Evolutionary conservation across 169 alveolate species (phyloP).

Genomic region (Plasmodium inui): DNA sequence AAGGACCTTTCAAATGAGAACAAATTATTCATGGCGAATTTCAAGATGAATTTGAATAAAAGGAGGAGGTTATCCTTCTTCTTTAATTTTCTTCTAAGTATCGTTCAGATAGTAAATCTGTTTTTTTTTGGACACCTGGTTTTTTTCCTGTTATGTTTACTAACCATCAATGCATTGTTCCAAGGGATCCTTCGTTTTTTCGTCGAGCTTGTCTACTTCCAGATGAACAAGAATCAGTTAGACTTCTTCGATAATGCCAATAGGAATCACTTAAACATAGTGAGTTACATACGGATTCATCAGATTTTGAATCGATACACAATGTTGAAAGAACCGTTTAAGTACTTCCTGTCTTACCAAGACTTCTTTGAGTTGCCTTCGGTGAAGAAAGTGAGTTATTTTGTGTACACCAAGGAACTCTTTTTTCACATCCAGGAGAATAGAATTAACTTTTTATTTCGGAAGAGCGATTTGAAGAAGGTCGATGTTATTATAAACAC

Average conservation of each 20-base stretch:
- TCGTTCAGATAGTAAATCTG: slow-evolving; percentile 22
- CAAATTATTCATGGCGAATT: slow-evolving; percentile 38
- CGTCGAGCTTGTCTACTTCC: slow-evolving; percentile 38
- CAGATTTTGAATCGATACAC: slow-evolving; percentile 37
- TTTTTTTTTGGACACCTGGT: slow-evolving; percentile 53
- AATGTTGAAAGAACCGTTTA: slow-evolving; percentile 34
- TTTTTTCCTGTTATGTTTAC: slow-evolving; percentile 10
- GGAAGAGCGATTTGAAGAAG: slow-evolving; percentile 34
- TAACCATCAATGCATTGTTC: slow-evolving; percentile 18
- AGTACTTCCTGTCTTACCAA: slow-evolving; percentile 30
- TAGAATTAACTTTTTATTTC: slow-evolving; percentile 18
- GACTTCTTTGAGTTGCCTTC: slow-evolving; percentile 19
- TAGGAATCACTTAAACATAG: slow-evolving; percentile 26
- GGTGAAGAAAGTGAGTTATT: slow-evolving; percentile 13
- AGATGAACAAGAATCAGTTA: slow-evolving; percentile 2
- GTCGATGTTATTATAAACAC: slow-evolving; percentile 54
- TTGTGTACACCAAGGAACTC: slow-evolving; percentile 59
- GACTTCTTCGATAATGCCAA: slow-evolving; percentile 27
- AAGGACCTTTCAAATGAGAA: slow-evolving; percentile 21
- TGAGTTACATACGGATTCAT: slow-evolving; percentile 46
- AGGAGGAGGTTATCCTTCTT: slow-evolving; percentile 32
- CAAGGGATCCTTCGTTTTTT: slow-evolving; percentile 7
- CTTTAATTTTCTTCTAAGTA: slow-evolving; percentile 20
- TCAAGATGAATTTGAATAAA: slow-evolving; percentile 19
- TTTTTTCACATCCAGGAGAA: slow-evolving; percentile 57